Evolutionary conservation across 176 grass and related monocot species (phyloP).

Genomic region (Lolium rigidum): DNA sequence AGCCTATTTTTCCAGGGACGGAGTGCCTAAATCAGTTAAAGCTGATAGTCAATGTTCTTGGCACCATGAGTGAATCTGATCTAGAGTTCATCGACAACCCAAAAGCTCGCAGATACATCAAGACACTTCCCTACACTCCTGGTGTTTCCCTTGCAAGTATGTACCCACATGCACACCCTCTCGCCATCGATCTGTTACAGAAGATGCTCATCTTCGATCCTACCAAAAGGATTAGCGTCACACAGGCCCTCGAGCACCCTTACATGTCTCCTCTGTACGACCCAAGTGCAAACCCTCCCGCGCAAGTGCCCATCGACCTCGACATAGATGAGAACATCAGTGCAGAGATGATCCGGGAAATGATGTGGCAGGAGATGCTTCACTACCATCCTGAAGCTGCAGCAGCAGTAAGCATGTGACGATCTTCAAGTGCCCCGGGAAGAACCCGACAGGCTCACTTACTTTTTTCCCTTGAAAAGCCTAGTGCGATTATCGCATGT

Average conservation of each 20-base stretch:
- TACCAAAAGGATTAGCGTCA: slow-evolving; percentile 55
- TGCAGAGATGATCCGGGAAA: slow-evolving; percentile 58
- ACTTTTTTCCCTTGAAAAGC: slow-evolving; percentile 8
- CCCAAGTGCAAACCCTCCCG: slow-evolving; percentile 57
- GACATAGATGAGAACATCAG: slow-evolving; percentile 59
- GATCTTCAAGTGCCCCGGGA: neutral
- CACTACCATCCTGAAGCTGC: slow-evolving; percentile 59
- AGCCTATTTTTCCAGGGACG: slow-evolving; percentile 61
- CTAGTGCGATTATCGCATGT: slow-evolving; percentile 21
- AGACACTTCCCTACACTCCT: slow-evolving; percentile 57
- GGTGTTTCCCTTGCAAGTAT: slow-evolving; percentile 52
- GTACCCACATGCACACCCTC: slow-evolving; percentile 57
- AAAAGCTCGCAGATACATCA: slow-evolving; percentile 64
- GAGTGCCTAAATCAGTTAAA: slow-evolving; percentile 69
- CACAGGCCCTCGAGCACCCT: slow-evolving; percentile 56
- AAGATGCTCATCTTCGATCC: slow-evolving; percentile 69
- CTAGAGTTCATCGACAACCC: slow-evolving; percentile 65
- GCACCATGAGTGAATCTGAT: slow-evolving; percentile 63
- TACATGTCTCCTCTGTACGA: slow-evolving; percentile 67
- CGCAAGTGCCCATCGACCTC: slow-evolving; percentile 55
- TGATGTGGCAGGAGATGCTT: slow-evolving; percentile 72
- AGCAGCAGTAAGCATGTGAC: slow-evolving; percentile 36
- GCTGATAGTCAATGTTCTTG: slow-evolving; percentile 62
- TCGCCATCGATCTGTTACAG: slow-evolving; percentile 60
- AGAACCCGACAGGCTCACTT: slow-evolving; percentile 6